Evolutionary conservation across 495 filamentous ascomycete species (phyloP), one percentile per base, ranked within the genome.

Genomic region (Penicillium nucicola): DNA sequence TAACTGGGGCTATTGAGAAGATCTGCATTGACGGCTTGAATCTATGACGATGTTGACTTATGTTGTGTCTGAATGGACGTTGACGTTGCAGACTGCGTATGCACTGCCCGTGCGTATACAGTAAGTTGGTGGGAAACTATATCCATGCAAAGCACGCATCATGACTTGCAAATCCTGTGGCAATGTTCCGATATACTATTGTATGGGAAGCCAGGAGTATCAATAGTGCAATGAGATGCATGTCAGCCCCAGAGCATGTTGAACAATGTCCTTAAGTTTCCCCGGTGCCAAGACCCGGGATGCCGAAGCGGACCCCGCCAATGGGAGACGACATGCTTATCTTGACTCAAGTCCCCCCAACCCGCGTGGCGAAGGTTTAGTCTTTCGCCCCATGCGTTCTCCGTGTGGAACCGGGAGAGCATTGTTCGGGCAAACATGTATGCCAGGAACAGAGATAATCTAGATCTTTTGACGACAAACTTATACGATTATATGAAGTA

Each of bases 291-390:
- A 34, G 32, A 56, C 17, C 54, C 57, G 61, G 59, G 53, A 63
- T 61, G 55, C 60, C 57, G 57, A 62, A 45, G 22, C 40, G 39
- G 35, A 4, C 48, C 35, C 49, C 50, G 44, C 62, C 63, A 66
- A 69, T 69, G 49, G 53, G 45, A 37, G 45, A n/a, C 8, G 8
- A 3, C 39, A 48, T 49, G 57, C 61, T 66, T 69, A 69, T 69
- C 66, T 54, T 1, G 51, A 32, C 58, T 51, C 55, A 46, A 28
- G 14, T n/a, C n/a, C 32, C 37, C 36, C 44, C 40, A 17, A 40
- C 49, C 49, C 56, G 56, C 56, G 44, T 55, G 52, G 45, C 45
- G 22, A 15, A 13, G 38, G 36, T 1, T 32, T 23, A 8, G 14
- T 28, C 18, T 50, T 33, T 47, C 50, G 45, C 44, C 23, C 54